Evolutionary conservation across 768 basidiomycete species (phyloP), one percentile per base, ranked within the genome.

Genomic region (Trametes cingulata): DNA sequence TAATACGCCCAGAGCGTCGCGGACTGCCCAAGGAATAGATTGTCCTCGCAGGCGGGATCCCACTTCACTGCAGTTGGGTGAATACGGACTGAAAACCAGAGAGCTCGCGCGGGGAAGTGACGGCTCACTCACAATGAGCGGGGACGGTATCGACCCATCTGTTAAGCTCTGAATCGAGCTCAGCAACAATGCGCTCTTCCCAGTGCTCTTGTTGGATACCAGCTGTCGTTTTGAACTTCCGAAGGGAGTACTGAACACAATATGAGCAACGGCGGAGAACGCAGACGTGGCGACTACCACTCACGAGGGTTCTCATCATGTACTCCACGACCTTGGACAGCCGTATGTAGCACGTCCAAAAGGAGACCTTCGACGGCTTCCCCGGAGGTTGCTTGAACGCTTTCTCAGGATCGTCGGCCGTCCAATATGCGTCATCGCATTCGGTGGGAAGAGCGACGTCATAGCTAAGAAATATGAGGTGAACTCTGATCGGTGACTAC

Each of bases 61-160:
- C 75, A 58, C 12, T 56, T 51, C 14, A 67, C 66, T 67, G 35
- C 2, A 27, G 39, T 15, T 49, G 52, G 59, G 66, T 68, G 58
- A 25, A n/a, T 17, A 12, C 1, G 27, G n/a, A n/a, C n/a, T n/a
- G 8, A n/a, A n/a, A n/a, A n/a, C n/a, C 9, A 13, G 4, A 27
- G 69, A 73, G 56, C 17, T 67, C 62, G 64, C 72, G 74, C 57
- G n/a, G n/a, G n/a, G n/a, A 61, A 24, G n/a, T 3, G n/a, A 37
- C 9, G 7, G 17, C 12, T 9, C 5, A 65, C 74, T 47, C 54
- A 80, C 79, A 67, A 68, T 86, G 85, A 41, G 78, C 74, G 2
- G 91, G 91, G 2, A 93, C 77, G 2, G 81, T 77, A 53, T 89
- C 85, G 48, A 88, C 80, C 91, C 91, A 93, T n/a, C 82, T 80